Evolutionary conservation across 768 basidiomycete species (phyloP).

Genomic region (Lenzites betulinus): DNA sequence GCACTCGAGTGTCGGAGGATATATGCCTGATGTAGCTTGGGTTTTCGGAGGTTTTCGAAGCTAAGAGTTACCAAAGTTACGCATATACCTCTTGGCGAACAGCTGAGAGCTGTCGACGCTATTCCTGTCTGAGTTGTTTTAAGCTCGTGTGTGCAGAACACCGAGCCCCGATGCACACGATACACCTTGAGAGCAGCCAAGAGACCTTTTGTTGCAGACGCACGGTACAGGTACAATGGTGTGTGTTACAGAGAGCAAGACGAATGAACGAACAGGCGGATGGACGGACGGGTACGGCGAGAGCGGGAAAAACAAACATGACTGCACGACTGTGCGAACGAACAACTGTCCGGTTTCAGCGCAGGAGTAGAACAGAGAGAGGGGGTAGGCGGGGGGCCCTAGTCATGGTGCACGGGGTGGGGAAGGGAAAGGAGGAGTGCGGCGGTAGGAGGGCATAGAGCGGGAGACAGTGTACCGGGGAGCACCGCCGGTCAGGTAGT

Average conservation of each 20-base stretch:
- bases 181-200: not conserved
- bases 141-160: no score
- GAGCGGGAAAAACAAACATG: not conserved
- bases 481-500: no score
- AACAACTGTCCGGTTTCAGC: constrained; percentile 1
- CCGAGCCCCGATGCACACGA: no score
- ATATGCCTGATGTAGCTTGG: no score
- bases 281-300: not conserved
- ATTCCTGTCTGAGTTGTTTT: no score
- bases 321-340: not conserved
- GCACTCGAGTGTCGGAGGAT: no score
- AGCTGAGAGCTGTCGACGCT: no score
- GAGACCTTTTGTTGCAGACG: constrained; percentile 4
- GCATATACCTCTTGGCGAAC: no score
- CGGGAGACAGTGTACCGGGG: not conserved
- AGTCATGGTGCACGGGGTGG: no score
- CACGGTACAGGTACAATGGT: constrained; percentile 14
- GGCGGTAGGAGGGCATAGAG: not conserved
- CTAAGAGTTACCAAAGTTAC: no score
- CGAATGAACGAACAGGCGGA: not conserved
- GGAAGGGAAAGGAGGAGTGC: not conserved
- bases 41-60: no score
- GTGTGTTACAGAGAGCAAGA: constrained; percentile 14
- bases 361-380: not conserved
- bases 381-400: not conserved